phyloP scores from a whole-genome alignment of 306 rosid species.

The Trifolium pratense region DNA sequence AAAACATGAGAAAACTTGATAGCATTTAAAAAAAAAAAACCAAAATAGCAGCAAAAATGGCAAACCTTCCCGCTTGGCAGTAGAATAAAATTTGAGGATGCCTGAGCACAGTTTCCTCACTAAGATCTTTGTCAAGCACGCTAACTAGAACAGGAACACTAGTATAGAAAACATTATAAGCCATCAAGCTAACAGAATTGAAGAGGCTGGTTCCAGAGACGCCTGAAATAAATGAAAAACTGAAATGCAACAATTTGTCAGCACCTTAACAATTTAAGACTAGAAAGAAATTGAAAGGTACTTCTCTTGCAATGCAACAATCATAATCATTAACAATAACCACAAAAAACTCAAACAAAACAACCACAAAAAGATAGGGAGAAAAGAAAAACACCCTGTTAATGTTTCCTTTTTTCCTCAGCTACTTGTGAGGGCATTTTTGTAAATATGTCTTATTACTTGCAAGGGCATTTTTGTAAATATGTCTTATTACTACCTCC shows the following conservation, averaged over 20 bases:
- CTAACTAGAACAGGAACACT: constrained; percentile 95
- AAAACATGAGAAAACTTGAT: constrained; percentile 5
- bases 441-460: too few species aligned
- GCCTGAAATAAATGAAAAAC: constrained; percentile 98
- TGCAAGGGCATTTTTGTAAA: constrained; percentile 17
- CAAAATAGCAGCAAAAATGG: constrained; percentile 34
- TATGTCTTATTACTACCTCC: neutral
- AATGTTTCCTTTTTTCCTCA: constrained; percentile 14
- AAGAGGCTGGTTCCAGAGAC: constrained; percentile 99
- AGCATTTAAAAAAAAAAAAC: constrained; percentile 23
- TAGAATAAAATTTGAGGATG: constrained; percentile 99
- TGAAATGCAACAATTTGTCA: constrained; percentile 66
- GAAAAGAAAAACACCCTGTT: constrained; percentile 12
- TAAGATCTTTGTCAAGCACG: constrained; percentile 95
- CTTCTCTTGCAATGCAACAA: neutral
- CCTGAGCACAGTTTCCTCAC: constrained; percentile 95
- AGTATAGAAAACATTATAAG: constrained; percentile 98
- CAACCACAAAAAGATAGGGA: neutral
- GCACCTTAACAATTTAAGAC: constrained; percentile 31
- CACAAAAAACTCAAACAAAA: neutral
- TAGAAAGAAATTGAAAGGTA: constrained; percentile 34
- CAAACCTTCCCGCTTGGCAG: constrained; percentile 98
- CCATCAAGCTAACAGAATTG: constrained; percentile 99
- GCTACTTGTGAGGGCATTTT: constrained; percentile 18
- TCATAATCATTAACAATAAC: constrained; percentile 33